Conservation (phyloP, 441 rosid species). For the Populus hybrid region DNA sequence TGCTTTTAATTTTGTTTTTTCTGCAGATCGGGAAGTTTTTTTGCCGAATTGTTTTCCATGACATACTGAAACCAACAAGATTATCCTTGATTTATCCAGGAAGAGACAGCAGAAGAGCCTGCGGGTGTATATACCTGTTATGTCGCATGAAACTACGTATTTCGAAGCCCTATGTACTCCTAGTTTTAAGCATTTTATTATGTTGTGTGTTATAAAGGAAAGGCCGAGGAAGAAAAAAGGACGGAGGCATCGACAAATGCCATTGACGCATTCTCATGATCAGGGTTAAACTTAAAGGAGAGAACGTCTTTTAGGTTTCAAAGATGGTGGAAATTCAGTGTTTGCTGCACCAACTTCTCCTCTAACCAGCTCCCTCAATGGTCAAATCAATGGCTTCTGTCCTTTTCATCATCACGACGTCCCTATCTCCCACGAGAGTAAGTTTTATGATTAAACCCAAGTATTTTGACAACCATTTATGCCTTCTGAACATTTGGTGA, state of each 20-base stretch:
- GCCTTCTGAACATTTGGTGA: not conserved
- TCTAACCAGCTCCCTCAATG: conserved; percentile 38
- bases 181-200: not conserved
- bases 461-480: not conserved
- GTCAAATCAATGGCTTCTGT: conserved; percentile 33
- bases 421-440: conserved; percentile 14
- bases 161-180: not conserved
- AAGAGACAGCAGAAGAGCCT: not conserved
- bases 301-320: conserved; percentile 17
- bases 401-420: conserved; percentile 16
- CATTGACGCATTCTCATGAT: conserved; percentile 22
- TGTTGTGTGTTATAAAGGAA: not conserved
- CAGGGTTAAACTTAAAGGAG: conserved; percentile 6
- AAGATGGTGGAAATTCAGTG: conserved; percentile 28
- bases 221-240: conserved; percentile 22
- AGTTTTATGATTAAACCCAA: conserved; percentile 1
- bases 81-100: not conserved
- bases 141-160: not conserved
- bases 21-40: not conserved
- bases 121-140: not conserved
- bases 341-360: conserved; percentile 50
- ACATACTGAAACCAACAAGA: not conserved
- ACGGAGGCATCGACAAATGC: conserved; percentile 18
- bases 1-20: no score
- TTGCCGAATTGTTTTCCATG: not conserved